A percentile compares a stretch with the other conserved stretches of the same genome.
Evolutionary conservation across 2,329 filamentous ascomycete species (phyloP).

Genomic region (Trichoderma sp.): DNA sequence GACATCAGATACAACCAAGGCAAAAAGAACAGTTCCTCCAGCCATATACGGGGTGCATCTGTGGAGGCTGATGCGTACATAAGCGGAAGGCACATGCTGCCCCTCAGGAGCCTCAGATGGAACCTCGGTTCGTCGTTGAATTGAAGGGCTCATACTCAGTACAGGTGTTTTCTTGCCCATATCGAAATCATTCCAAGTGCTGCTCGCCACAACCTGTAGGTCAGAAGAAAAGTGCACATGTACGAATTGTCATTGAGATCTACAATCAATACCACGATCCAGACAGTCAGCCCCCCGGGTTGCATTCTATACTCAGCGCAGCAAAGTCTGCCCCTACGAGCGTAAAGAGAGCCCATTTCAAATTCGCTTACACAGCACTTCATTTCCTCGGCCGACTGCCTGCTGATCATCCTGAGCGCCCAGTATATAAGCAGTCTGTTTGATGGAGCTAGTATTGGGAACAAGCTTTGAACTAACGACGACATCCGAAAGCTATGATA

Average conservation of each 20-base stretch:
- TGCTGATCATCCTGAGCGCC: neutral
- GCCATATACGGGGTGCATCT: neutral
- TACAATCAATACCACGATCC: neutral
- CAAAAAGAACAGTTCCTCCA: neutral
- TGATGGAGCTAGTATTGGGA: neutral
- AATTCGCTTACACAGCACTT: conserved; percentile 7
- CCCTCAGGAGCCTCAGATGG: neutral
- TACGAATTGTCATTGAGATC: neutral
- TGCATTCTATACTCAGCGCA: neutral
- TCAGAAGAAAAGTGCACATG: neutral
- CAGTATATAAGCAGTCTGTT: neutral
- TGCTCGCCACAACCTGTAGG: neutral
- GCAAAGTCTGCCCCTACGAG: neutral
- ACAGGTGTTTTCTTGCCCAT: neutral
- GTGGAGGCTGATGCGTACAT: neutral
- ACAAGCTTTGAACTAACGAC: conserved; percentile 11
- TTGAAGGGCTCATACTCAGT: neutral
- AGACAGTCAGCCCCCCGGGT: neutral
- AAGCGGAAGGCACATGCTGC: conserved; percentile 5
- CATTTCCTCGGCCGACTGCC: neutral
- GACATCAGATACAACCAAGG: neutral
- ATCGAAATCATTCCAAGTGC: neutral
- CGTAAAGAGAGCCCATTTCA: neutral
- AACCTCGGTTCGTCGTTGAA: neutral
- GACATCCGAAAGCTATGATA: neutral